Conservation (phyloP, 2,329 filamentous ascomycete genomes). For the Fusarium mangiferae region DNA sequence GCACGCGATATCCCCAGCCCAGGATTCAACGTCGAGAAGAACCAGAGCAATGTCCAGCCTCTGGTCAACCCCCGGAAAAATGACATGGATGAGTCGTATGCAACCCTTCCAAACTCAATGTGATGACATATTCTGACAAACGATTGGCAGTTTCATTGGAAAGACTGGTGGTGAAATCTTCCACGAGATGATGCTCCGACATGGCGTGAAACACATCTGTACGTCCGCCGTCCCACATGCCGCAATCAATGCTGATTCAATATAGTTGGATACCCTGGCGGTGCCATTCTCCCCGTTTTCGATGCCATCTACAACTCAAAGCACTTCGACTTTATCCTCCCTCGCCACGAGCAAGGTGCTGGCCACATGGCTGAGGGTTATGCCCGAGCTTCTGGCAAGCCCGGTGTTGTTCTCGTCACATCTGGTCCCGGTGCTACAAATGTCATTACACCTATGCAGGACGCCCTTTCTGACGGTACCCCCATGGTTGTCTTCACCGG, state of each 20-base stretch:
- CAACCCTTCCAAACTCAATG: slow-evolving; percentile 36
- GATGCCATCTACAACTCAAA: slow-evolving; percentile 98
- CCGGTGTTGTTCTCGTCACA: slow-evolving; percentile 95
- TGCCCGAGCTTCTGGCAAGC: slow-evolving; percentile 87
- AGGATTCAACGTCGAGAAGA: slow-evolving; percentile 63
- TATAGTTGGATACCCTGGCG: slow-evolving; percentile 87
- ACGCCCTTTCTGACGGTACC: too few species aligned
- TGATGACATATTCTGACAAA: background rate
- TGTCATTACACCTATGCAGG: slow-evolving; percentile 77
- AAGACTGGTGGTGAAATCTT: slow-evolving; percentile 92
- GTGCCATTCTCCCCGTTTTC: slow-evolving; percentile 96
- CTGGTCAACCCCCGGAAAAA: slow-evolving; percentile 68
- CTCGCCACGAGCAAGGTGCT: slow-evolving; percentile 91
- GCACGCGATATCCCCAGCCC: slow-evolving; percentile 71
- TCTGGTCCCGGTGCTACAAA: slow-evolving; percentile 90
- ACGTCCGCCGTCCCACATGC: slow-evolving; percentile 55
- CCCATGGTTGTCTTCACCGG: too few species aligned
- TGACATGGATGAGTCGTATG: slow-evolving; percentile 85
- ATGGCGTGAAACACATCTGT: slow-evolving; percentile 94
- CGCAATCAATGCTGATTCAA: slow-evolving; percentile 40
- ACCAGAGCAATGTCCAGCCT: slow-evolving; percentile 73
- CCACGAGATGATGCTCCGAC: slow-evolving; percentile 97
- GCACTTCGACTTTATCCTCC: slow-evolving; percentile 95
- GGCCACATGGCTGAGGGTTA: slow-evolving; percentile 99
- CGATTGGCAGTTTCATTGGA: slow-evolving; percentile 69